Evolutionary conservation across 2,329 filamentous ascomycete species (phyloP).

Genomic region (Penicillium brevicompactum): DNA sequence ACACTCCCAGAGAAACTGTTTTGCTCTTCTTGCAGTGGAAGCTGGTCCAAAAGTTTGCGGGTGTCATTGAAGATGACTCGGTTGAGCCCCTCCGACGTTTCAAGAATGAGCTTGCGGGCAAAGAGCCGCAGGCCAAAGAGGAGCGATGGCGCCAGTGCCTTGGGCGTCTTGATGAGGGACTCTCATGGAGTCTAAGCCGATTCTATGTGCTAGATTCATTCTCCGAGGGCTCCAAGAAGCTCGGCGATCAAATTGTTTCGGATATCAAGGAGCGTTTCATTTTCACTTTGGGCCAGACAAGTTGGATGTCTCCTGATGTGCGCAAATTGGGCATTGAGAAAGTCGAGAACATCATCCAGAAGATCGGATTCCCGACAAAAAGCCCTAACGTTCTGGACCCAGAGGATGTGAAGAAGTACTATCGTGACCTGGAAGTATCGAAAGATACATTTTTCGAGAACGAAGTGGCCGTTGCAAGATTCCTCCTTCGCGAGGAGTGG

Average conservation of each 20-base stretch:
- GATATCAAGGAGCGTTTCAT: slow-evolving; percentile 70
- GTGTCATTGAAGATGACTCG: slow-evolving; percentile 60
- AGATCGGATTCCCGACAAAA: slow-evolving; percentile 68
- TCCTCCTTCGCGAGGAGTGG: slow-evolving; percentile 56
- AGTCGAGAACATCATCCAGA: slow-evolving; percentile 67
- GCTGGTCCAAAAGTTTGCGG: slow-evolving; percentile 56
- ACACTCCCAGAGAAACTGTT: slow-evolving; percentile 58
- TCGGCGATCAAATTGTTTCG: slow-evolving; percentile 69
- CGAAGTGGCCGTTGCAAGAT: slow-evolving; percentile 52
- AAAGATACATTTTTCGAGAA: slow-evolving; percentile 61
- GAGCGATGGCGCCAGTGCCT: slow-evolving; percentile 71
- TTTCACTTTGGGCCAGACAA: slow-evolving; percentile 58
- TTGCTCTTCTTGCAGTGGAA: slow-evolving; percentile 69
- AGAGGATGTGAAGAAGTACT: slow-evolving; percentile 58
- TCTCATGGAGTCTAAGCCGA: slow-evolving; percentile 70
- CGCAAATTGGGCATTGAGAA: slow-evolving; percentile 64
- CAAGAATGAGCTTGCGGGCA: slow-evolving; percentile 61
- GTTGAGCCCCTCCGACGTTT: slow-evolving; percentile 63
- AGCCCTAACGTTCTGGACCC: slow-evolving; percentile 65
- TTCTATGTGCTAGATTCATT: slow-evolving; percentile 73
- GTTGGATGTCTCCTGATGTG: slow-evolving; percentile 67
- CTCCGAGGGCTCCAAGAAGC: slow-evolving; percentile 64
- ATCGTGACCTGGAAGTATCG: slow-evolving; percentile 55
- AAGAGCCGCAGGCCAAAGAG: slow-evolving; percentile 62
- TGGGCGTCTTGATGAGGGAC: slow-evolving; percentile 55